Evolutionary conservation across 1,284 basidiomycete species (phyloP), one percentile per base, ranked within the genome.

Genomic region (Leccinum colubrinum): DNA sequence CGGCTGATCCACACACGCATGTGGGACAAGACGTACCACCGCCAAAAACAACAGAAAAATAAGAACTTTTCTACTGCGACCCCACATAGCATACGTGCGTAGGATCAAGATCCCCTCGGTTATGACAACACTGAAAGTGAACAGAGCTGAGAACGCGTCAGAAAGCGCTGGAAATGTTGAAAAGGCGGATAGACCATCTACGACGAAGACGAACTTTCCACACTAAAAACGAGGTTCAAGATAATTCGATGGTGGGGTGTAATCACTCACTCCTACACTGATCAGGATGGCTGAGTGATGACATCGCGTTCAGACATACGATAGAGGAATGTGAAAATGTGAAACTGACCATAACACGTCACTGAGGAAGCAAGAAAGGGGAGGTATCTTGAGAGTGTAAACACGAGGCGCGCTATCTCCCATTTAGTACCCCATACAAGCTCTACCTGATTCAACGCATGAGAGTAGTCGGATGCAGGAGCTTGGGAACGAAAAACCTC

Each of bases 21-120:
- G 5, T 11, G 2, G 46, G 39, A 55, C 25, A 41, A 33, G 27
- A 59, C 68, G 57, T 27, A 72, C 70, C 30, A 6, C 68, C 4
- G 62, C 66, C 57, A 72, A 53, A 35, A 56, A 25, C 20, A 74
- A 14, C 4, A 74, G 62, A 43, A 70, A 58, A 11, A 55, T 3
- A 1, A 71, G 70, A 3, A 71, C 30, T 6, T 39, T 63, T 59
- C 43, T 65, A 43, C 58, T 73, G 22, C 65, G 65, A 58, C 55
- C 58, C 70, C 71, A 71, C 50, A 73, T 55, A 12, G 72, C 64
- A 27, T 72, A 71, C 25, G 70, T 73, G 30, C 70, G 71, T 6
- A 70, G 55, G 17, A 46, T 46, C 43, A 46, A 46, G 9, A 46
- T 46, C 17, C 43, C 43, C 43, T 46, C 43, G 0, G 17, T 7